These are phyloP conservation scores for Eruca vesicaria DNA, from an alignment of 441 rosid species.

Conservation along the genomic window DNA sequence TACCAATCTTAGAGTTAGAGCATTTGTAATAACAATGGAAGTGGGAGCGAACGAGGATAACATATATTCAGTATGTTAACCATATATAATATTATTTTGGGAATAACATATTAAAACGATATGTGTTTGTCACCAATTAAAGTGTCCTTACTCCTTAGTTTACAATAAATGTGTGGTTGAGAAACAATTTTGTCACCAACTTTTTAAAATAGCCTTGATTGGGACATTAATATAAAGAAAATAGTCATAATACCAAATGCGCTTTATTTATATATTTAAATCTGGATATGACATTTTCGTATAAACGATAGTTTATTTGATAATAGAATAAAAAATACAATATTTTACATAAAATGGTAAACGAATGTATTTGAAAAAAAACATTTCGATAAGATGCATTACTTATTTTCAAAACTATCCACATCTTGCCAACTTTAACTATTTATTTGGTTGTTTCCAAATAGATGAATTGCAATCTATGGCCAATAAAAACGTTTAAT, in stretches of 20 bases:
- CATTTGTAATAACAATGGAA: constrained; percentile 9
- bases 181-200: neutral
- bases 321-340: too few relatives aligned
- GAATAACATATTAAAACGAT: constrained; percentile 1
- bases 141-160: neutral
- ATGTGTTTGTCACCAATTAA: neutral
- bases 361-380: neutral
- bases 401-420: neutral
- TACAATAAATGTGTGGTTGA: neutral
- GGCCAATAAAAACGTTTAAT: too few relatives aligned
- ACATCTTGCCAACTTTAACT: too few relatives aligned
- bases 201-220: neutral
- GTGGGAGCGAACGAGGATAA: constrained; percentile 28
- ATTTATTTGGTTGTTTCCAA: too few relatives aligned
- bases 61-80: constrained; percentile 7
- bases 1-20: neutral
- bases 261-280: too few relatives aligned
- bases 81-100: neutral
- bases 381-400: neutral
- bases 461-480: too few relatives aligned
- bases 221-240: neutral
- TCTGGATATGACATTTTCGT: too few relatives aligned
- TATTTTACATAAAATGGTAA: neutral
- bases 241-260: neutral
- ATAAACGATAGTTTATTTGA: neutral